Base-by-base conservation (phyloP, 176 grass and related monocot species). In the Oryza brachyantha region DNA sequence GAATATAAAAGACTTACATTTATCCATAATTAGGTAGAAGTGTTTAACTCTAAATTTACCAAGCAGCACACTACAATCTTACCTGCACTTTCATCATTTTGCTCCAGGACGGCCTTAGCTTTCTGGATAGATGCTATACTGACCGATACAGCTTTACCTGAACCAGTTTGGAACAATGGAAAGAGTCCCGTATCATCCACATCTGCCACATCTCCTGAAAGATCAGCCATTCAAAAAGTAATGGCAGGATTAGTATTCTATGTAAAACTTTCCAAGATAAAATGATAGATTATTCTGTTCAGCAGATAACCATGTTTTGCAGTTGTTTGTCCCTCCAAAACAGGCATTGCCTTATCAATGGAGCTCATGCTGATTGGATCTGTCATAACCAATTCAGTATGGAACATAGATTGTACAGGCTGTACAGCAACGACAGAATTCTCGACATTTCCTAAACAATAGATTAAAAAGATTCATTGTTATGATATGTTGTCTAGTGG, bases 341-440 rank as follows among this genome's bases (percentile, higher is more conserved):
- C 61, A 70, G 81, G 11, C 57, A 29, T 93, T 41, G 88, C 81
- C 81, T 84, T 91, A 70, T 78, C 63, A 42, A 91, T 79, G 41
- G 84, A 93, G 67, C 73, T 63, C 72, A 55, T 73, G 46, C 79
- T 90, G n/a, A 84, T n/a, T 21, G 67, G 52, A 46, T 88, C 84
- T 8, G 78, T 61, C 85, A 28, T 85, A 65, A 72, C 72, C 3
- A n/a, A 64, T 72, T 81, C 88, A 3, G 80, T 90, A 74, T 64
- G 45, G 57, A 97, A 93, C 34, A 89, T 83, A 58, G 88, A 79
- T 25, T 75, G 48, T 26, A 55, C 41, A 41, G 39, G 34, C 24
- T 75, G 48, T 26, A 55, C 41, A 41, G 39, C 41, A 70, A 26
- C 29, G 66, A 17, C 27, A 64, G 34, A 29, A 81, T 36, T 75